A percentile compares a stretch with the other conserved stretches of the same genome.
These are phyloP conservation scores for Malassezia psittaci DNA, from an alignment of 1,284 basidiomycete species.

Conservation along the genomic window DNA sequence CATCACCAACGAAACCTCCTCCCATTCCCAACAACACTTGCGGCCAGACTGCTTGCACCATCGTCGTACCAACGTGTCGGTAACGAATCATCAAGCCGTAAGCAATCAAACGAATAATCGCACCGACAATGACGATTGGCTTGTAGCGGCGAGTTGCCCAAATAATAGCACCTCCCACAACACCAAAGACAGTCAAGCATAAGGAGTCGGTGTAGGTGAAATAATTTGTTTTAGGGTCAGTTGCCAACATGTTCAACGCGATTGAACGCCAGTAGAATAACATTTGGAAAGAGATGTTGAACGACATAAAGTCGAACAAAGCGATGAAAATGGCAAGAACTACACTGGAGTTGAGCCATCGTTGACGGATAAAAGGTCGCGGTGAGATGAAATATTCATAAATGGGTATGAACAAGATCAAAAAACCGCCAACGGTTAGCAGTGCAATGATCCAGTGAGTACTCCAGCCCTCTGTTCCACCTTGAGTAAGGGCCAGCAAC, in stretches of 20 bases:
- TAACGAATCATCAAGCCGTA: conserved; percentile 45
- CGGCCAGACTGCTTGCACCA: conserved; percentile 37
- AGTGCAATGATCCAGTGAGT: conserved; percentile 41
- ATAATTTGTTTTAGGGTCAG: conserved; percentile 22
- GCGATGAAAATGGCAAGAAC: conserved; percentile 35
- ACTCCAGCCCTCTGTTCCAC: conserved; percentile 24
- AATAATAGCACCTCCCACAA: conserved; percentile 34
- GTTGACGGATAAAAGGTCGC: conserved; percentile 33
- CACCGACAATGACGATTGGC: conserved; percentile 30
- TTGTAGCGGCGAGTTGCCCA: conserved; percentile 41
- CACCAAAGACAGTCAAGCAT: conserved; percentile 40
- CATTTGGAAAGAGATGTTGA: conserved; percentile 26
- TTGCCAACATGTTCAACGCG: neutral
- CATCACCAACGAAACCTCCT: conserved; percentile 41
- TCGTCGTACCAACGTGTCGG: conserved; percentile 27
- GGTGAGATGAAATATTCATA: conserved; percentile 32
- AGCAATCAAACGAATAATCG: conserved; percentile 35
- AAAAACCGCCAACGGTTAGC: conserved; percentile 33
- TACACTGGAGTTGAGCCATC: conserved; percentile 42
- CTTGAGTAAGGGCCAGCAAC: conserved; percentile 35
- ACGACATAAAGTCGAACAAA: conserved; percentile 44
- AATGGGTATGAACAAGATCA: conserved; percentile 25
- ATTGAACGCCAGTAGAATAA: conserved; percentile 1
- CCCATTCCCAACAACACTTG: conserved; percentile 45
- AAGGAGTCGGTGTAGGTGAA: conserved; percentile 39